Evolutionary conservation across 495 filamentous ascomycete genomes (phyloP).

Genomic region (Tetracladium marchalianum): DNA sequence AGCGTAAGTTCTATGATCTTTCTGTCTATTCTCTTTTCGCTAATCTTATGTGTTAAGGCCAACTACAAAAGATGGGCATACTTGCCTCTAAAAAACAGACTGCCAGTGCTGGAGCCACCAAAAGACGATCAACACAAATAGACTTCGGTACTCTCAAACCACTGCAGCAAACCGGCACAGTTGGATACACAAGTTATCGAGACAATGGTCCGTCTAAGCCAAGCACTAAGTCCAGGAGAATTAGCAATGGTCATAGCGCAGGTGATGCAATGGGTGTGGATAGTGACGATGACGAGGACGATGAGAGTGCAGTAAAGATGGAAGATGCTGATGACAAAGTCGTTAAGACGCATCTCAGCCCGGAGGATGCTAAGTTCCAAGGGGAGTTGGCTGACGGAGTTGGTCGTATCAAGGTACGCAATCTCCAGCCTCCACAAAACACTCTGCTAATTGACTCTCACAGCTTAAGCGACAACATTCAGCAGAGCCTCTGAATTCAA

Average conservation of each 20-base stretch:
- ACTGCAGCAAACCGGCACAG: constrained; percentile 68
- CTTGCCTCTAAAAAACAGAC: constrained; percentile 53
- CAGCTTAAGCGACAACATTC: constrained; percentile 96
- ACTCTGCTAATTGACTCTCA: constrained; percentile 15
- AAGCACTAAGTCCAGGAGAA: constrained; percentile 47
- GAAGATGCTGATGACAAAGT: constrained; percentile 69
- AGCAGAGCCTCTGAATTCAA: constrained; percentile 55
- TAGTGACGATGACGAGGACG: constrained; percentile 58
- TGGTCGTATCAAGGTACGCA: constrained; percentile 72
- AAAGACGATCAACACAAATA: constrained; percentile 66
- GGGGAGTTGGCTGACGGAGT: constrained; percentile 88
- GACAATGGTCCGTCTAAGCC: constrained; percentile 47
- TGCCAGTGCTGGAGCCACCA: constrained; percentile 41
- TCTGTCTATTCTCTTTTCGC: background rate
- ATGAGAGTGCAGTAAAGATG: constrained; percentile 45
- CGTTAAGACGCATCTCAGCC: constrained; percentile 42
- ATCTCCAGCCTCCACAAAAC: background rate
- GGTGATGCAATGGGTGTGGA: constrained; percentile 41
- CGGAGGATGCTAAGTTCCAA: constrained; percentile 72
- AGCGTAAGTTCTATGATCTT: constrained; percentile 53
- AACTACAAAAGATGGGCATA: constrained; percentile 92
- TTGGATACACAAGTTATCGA: constrained; percentile 85
- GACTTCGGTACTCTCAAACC: constrained; percentile 82
- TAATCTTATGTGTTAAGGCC: constrained; percentile 39
- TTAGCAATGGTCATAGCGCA: constrained; percentile 31